Evolutionary conservation across 345 rosid species (phyloP).

Genomic region (Turritis glabra): DNA sequence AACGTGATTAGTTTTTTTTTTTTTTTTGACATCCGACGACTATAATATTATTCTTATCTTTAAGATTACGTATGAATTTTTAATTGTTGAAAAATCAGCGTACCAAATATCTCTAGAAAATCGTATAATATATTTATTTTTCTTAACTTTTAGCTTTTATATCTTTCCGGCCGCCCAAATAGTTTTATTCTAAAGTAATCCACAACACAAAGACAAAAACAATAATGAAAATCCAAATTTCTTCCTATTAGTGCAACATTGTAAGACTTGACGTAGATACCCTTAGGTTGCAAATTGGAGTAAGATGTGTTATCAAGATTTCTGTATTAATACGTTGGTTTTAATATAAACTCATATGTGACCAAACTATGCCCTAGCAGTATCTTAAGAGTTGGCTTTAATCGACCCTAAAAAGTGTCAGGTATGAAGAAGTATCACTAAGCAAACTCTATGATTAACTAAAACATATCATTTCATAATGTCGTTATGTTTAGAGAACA

Average conservation of each 20-base stretch:
- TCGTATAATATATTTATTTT: conserved; percentile 13
- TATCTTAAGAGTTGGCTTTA: neutral
- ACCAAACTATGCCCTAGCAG: neutral
- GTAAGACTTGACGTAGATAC: neutral
- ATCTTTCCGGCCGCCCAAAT: conserved; percentile 32
- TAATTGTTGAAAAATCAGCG: neutral
- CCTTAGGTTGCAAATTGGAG: neutral
- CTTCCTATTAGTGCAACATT: neutral
- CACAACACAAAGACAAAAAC: neutral
- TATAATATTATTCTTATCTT: conserved; percentile 1
- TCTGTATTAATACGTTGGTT: neutral
- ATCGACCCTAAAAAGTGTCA: neutral
- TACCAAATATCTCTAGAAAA: conserved; percentile 20
- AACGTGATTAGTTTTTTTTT: neutral
- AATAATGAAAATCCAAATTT: neutral
- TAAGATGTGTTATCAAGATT: neutral
- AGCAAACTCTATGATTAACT: conserved; percentile 1
- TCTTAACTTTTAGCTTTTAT: conserved; percentile 18
- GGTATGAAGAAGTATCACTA: neutral
- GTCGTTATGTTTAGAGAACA: conserved; percentile 13
- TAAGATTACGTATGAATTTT: neutral
- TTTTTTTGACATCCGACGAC: neutral
- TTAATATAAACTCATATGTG: neutral
- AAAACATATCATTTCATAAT: conserved; percentile 6
- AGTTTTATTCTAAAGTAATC: conserved; percentile 29